Conservation (phyloP, 305 asterid genomes). For the Fraxinus sp. region DNA sequence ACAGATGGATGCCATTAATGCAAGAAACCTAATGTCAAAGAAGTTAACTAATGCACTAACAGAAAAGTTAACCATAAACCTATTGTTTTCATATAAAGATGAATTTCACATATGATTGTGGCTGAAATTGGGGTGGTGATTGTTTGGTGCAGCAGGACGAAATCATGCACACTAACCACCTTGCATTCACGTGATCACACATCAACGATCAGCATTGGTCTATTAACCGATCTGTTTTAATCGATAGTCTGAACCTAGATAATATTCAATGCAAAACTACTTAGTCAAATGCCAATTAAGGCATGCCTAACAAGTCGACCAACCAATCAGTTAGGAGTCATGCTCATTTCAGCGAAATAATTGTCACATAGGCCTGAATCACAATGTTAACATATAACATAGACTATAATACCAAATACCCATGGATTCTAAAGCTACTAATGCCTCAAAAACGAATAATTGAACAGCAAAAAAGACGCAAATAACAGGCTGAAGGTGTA, state of each 20-base stretch:
- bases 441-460: constrained; percentile 7
- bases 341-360: not conserved
- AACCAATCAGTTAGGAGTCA: not conserved
- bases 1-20: not conserved
- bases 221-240: not conserved
- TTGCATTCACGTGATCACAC: not conserved
- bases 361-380: not conserved
- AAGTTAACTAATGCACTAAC: not conserved
- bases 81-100: not conserved
- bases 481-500: constrained; percentile 31
- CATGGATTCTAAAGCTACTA: not conserved
- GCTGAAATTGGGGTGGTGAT: not conserved
- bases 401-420: not conserved
- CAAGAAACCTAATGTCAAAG: not conserved
- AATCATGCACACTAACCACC: not conserved
- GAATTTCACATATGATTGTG: not conserved
- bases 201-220: not conserved
- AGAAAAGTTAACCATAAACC: not conserved
- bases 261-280: not conserved
- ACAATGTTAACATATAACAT: not conserved
- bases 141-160: not conserved
- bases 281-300: not conserved
- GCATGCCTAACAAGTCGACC: not conserved
- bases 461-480: not conserved
- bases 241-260: not conserved